Evolutionary conservation across 805 yeast species (phyloP), one percentile per base, ranked within the genome.

Genomic region (Starmerella powellii): DNA sequence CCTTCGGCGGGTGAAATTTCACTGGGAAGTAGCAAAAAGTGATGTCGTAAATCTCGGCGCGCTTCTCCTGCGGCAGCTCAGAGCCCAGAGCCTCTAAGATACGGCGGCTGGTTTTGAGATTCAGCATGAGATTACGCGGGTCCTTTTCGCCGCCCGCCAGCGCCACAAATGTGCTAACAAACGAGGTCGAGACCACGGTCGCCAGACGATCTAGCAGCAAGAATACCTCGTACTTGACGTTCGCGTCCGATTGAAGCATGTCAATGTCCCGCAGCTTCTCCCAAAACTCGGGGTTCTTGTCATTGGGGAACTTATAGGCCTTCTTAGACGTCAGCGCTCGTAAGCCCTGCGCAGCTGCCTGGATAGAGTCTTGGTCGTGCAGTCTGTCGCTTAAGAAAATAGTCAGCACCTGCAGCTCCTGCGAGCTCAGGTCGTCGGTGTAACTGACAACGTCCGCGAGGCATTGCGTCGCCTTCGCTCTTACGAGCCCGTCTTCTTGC

Each of bases 11-110:
- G 44, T 77, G 78, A 63, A 93, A 91, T 1, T 95, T 81, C 33
- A 91, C 87, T 11, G 99, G 99, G 64, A 88, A 91, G 63, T 91
- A 91, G 61, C 98, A 91, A 58, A 88, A 93, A 31, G 84, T 68
- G 28, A 81, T 74, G 57, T 91, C 98, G 57, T 87, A 93, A 45
- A 91, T 59, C 8, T 82, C 84, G 50, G 80, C 79, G 26, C 54
- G 59, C 63, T n/a, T 60, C 58, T 32, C 60, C 50, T 73, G 65
- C 2, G 65, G 62, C 4, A 66, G 57, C 13, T 57, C 48, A 21
- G 75, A 63, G 4, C 46, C 45, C 4, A 16, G 15, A 3, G 52
- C 53, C 17, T 56, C 45, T 16, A 76, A 66, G 12, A 87, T 71
- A 4, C 40, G 32, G 11, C 59, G 50, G 49, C 78, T 74, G 34